Evolutionary conservation across 257 asterid species (phyloP).

Genomic region (Gynochthodes officinalis): DNA sequence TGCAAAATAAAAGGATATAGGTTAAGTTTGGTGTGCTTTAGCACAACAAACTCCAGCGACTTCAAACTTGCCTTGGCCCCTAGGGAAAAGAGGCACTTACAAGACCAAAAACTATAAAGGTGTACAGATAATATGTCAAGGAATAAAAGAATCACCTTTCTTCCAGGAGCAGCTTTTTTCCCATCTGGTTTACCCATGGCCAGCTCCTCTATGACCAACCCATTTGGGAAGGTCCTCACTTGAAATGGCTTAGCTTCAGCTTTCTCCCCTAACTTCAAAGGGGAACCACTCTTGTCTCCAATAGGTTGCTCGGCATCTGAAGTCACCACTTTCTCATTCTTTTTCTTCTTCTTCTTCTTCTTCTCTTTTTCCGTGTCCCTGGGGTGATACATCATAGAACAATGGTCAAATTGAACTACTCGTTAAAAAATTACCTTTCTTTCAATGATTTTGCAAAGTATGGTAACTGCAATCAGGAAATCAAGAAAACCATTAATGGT

Average conservation of each 20-base stretch:
- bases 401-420: neutral
- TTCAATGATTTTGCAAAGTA: neutral
- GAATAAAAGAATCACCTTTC: constrained; percentile 46
- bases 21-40: neutral
- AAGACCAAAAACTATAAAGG: neutral
- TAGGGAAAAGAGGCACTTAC: neutral
- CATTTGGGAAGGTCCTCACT: constrained; percentile 77
- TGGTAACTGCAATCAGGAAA: neutral
- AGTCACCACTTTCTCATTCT: constrained; percentile 36
- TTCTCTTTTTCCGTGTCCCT: constrained; percentile 51
- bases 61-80: neutral
- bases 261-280: constrained; percentile 39
- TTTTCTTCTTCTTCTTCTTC: constrained; percentile 55
- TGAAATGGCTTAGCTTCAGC: constrained; percentile 47
- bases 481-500: neutral
- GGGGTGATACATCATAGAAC: constrained; percentile 1
- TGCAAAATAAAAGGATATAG: neutral
- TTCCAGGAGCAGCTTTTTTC: constrained; percentile 74
- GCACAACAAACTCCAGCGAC: neutral
- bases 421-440: neutral
- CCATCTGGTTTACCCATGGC: constrained; percentile 93
- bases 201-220: constrained; percentile 77
- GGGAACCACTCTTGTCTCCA: constrained; percentile 29
- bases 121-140: neutral
- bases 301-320: constrained; percentile 31